phyloP scores from a whole-genome alignment of 208 protist species.

The Leishmania aethiopica region DNA sequence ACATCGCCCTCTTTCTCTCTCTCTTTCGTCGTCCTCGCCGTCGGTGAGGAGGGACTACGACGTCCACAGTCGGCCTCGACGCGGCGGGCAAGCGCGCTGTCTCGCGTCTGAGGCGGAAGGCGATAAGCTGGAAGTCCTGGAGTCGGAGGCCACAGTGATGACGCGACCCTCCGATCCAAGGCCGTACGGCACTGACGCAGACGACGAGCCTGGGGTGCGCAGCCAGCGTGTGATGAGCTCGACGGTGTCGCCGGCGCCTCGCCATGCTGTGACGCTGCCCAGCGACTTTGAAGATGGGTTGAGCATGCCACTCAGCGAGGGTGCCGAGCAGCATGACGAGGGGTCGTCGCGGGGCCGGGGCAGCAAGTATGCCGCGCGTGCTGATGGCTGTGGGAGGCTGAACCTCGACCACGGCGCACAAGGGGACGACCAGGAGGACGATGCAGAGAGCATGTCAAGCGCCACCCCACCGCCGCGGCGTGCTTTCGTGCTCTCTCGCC shows the following conservation, averaged over 20 bases:
- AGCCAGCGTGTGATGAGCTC: slow-evolving; percentile 8
- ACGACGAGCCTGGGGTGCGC: not conserved
- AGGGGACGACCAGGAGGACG: not conserved
- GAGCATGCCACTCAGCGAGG: slow-evolving; percentile 6
- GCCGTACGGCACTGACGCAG: not conserved
- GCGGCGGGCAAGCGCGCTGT: not conserved
- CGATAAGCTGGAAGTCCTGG: slow-evolving; percentile 6
- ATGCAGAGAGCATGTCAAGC: not conserved
- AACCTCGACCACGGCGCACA: not conserved
- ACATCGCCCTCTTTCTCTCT: not conserved
- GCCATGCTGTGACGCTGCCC: slow-evolving; percentile 18
- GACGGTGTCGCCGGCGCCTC: slow-evolving; percentile 23
- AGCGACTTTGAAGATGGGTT: slow-evolving; percentile 19
- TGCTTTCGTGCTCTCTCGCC: slow-evolving; percentile 53
- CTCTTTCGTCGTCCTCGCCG: slow-evolving; percentile 13
- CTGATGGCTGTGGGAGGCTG: not conserved
- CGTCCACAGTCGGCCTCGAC: not conserved
- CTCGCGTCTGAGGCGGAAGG: not conserved
- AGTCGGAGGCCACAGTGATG: slow-evolving; percentile 24
- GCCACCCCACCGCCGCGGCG: slow-evolving; percentile 51
- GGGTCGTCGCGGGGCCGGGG: not conserved
- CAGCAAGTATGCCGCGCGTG: not conserved
- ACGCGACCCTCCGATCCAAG: slow-evolving; percentile 10
- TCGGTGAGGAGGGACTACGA: not conserved
- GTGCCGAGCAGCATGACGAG: not conserved